Base-by-base conservation (phyloP, 164 flowering plant genomes). In the Akebia trifoliata region DNA sequence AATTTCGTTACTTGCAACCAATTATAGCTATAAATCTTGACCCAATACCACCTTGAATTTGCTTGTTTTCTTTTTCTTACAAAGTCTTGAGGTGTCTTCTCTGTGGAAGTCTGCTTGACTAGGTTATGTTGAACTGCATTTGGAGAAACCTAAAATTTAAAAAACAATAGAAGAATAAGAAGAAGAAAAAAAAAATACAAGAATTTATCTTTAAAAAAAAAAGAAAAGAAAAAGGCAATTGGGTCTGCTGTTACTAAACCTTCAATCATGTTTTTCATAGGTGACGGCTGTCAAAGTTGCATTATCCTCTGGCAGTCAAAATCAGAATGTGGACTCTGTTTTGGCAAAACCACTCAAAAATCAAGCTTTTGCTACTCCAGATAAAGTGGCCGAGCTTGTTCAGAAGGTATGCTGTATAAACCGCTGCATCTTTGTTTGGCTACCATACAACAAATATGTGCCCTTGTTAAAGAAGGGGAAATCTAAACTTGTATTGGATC, bases 351-450 rank as follows among this genome's bases (percentile, higher is more conserved):
- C 99, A 24, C 83, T 93, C 25, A 86, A 81, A 73, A 86, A 80
- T 68, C 99, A 90, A 59, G 97, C 99, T 52, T 93, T 90, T 74
- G 96, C 99, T 39, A 70, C 80, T 57, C 96, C 96, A 57, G 99
- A 90, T 37, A 93, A 87, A 76, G 89, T 93, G 67, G 79, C 85
- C 36, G 97, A 93, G 81, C 81, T 93, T 65, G 85, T 93, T 59
- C 83, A 81, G 61, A 90, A 86, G 96, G 98, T 89, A 80, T 43
- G 53, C n/a, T 18, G 6, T 30, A 6, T 30, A 15, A 24, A 24
- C 7, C 24, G 32, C 32, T 24, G 17, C 6, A 22, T 22, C 11
- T 29, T 39, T 25, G 22, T 35, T 44, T 8, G 7, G 2, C 11
- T 15, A 34, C 5, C 47, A 4, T 5, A 1, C 18, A 40, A 40